Evolutionary conservation across 1,284 basidiomycete genomes (phyloP), one percentile per base, ranked within the genome.

Genomic region (Rhodofomes roseus): DNA sequence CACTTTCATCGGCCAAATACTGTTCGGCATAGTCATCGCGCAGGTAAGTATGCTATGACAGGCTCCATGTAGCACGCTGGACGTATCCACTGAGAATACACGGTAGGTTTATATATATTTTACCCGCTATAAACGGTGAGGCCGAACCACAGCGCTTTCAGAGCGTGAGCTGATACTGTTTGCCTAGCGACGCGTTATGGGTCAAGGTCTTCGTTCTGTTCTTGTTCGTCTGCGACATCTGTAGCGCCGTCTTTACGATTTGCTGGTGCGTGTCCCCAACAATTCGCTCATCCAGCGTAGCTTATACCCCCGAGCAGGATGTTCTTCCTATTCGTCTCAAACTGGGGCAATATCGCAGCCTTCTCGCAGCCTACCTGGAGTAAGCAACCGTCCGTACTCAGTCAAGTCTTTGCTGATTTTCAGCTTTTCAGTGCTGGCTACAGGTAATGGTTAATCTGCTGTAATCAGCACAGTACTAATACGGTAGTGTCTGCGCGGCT

Each of bases 11-110:
- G 51, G 40, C 22, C 29, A 44, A 20, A 44, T 58, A 2, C 18
- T 58, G 14, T 40, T 58, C 34, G 57, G 57, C 5, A 37, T 58
- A 23, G 57, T 54, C 20, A 46, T 58, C 29, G 52, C 51, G 5
- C 57, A 58, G 52, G 57, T 41, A 20, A 41, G 57, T 41, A 20
- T 9, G 27, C 36, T 31, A 18, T 51, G 9, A 27, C 37, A 8
- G 8, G 22, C 37, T 39, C 7, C 5, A 20, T 40, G 8, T n/a
- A 44, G 23, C 5, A 6, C 7, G 18, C 23, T 27, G 18, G 4
- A 4, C 4, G 9, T 0, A n/a, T 18, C 25, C 25, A 18, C 16
- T 48, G 29, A 43, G 12, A 3, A 6, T 5, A 11, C 20, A 12
- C 8, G 12, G n/a, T 22, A 58, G 57, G 22, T 54, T 20, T 58